phyloP scores from a whole-genome alignment of 768 basidiomycete genomes.

The Coprinopsis strossmayeri region DNA sequence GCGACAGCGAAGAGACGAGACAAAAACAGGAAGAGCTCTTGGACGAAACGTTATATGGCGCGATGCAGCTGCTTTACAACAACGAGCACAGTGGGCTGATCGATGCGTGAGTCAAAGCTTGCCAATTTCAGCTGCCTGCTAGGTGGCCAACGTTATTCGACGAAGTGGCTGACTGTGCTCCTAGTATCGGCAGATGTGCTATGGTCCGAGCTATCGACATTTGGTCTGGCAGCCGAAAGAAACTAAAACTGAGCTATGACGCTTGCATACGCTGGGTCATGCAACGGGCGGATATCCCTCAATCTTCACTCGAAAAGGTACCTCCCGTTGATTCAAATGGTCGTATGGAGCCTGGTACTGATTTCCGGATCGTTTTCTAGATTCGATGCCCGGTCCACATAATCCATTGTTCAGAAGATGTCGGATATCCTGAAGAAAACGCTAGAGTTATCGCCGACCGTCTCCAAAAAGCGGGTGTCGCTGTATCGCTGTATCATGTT shows the following conservation, averaged over 20 bases:
- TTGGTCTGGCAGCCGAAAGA: constrained; percentile 15
- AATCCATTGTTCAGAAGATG: constrained; percentile 23
- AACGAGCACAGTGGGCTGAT: constrained; percentile 13
- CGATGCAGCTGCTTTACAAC: constrained; percentile 18
- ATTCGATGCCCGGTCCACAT: constrained; percentile 22
- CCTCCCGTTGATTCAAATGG: background rate
- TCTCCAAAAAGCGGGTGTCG: constrained; percentile 17
- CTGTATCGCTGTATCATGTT: constrained; percentile 17
- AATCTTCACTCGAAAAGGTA: constrained; percentile 17
- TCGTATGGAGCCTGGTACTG: background rate
- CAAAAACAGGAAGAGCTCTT: constrained; percentile 11
- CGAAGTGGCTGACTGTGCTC: background rate
- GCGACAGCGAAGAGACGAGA: constrained; percentile 6
- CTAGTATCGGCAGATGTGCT: constrained; percentile 11
- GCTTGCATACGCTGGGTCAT: constrained; percentile 15
- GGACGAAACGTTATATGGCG: constrained; percentile 17
- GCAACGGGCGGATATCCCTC: constrained; percentile 12
- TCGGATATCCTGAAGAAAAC: constrained; percentile 21
- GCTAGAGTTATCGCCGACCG: constrained; percentile 16
- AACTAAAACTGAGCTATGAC: constrained; percentile 13
- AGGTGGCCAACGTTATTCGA: no score
- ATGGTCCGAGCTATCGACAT: constrained; percentile 9
- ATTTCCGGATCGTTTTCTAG: constrained; percentile 8
- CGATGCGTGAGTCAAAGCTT: constrained; percentile 13
- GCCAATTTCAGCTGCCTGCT: background rate